phyloP scores from a whole-genome alignment of 164 flowering plant genomes.

The Cinnamomum micranthum region DNA sequence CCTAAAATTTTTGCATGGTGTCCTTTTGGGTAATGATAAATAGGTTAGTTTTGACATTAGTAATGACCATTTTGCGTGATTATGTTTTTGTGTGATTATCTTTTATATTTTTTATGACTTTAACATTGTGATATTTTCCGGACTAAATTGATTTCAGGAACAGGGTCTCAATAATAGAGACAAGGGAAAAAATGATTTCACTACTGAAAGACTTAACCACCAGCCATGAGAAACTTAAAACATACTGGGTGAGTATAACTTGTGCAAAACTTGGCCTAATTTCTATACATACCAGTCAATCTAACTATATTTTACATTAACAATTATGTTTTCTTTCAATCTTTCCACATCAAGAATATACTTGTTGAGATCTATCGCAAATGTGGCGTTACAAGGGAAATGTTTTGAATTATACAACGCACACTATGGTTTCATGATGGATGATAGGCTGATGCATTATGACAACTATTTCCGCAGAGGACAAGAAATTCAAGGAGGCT shows the following conservation, averaged over 20 bases:
- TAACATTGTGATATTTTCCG: neutral
- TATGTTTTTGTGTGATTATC: slow-evolving; percentile 16
- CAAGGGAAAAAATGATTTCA: slow-evolving; percentile 63
- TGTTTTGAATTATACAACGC: neutral
- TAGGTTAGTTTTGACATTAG: too few relatives aligned
- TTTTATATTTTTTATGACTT: too few relatives aligned
- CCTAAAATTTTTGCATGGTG: too few relatives aligned
- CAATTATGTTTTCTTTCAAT: too few relatives aligned
- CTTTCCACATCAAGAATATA: neutral
- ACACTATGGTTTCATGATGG: neutral
- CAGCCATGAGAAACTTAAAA: slow-evolving; percentile 41
- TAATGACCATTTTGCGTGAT: too few relatives aligned
- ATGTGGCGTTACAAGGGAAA: neutral
- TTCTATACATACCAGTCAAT: neutral
- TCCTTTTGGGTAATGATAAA: too few relatives aligned
- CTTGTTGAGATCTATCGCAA: neutral
- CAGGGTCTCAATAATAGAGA: slow-evolving; percentile 45
- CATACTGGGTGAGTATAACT: slow-evolving; percentile 34
- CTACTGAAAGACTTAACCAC: slow-evolving; percentile 53
- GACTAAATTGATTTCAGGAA: neutral
- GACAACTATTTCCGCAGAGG: slow-evolving; percentile 33
- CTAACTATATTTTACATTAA: neutral
- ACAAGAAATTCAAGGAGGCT: slow-evolving; percentile 38
- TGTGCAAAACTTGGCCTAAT: neutral
- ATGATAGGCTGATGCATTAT: neutral